Conservation (phyloP, 352 stramenopile species). For the Pythium insidiosum region DNA sequence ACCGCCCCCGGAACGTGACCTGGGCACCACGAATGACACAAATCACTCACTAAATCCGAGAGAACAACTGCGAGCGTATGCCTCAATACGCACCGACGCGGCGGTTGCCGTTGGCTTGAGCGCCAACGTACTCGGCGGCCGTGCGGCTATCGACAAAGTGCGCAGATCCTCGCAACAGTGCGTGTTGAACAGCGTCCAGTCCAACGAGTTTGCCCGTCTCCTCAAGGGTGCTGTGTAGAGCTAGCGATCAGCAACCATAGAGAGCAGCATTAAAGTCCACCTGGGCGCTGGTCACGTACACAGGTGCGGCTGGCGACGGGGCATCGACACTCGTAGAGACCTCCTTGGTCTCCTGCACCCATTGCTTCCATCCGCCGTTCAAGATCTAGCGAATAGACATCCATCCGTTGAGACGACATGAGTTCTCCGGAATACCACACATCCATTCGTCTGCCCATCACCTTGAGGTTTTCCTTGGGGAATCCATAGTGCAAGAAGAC, state of each 20-base stretch:
- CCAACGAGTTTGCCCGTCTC: conserved; percentile 18
- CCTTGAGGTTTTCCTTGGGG: conserved; percentile 66
- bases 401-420: too few relatives aligned
- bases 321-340: conserved; percentile 27
- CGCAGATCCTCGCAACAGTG: conserved; percentile 10
- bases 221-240: too few relatives aligned
- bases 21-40: not conserved
- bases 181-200: conserved; percentile 20
- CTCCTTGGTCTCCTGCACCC: conserved; percentile 35
- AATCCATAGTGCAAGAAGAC: conserved; percentile 79
- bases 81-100: conserved; percentile 14
- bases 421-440: too few relatives aligned
- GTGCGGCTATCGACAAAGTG: conserved; percentile 38
- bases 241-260: too few relatives aligned
- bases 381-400: conserved; percentile 27
- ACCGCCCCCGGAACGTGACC: conserved; percentile 62
- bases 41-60: not conserved
- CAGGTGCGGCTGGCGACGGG: too few relatives aligned
- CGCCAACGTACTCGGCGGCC: conserved; percentile 25
- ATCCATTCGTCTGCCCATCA: conserved; percentile 2
- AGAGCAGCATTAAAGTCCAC: too few relatives aligned
- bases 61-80: not conserved
- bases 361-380: conserved; percentile 65
- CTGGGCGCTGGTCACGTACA: too few relatives aligned
- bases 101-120: conserved; percentile 27